Evolutionary conservation across 345 rosid species (phyloP), one percentile per base, ranked within the genome.

Genomic region (Bruguiera parviflora): DNA sequence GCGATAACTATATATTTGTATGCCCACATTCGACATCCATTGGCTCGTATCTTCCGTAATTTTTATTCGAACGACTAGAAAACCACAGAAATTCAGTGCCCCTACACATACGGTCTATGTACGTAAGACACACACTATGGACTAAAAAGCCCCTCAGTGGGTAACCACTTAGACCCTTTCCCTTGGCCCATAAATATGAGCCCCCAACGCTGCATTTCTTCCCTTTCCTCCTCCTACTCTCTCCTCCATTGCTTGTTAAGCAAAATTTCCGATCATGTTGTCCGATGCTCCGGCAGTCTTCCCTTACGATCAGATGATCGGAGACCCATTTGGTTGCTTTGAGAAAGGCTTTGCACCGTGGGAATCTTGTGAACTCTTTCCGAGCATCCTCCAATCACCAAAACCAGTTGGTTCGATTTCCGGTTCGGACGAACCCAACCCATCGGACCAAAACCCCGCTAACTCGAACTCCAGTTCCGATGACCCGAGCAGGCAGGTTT

Each of bases 151-250:
- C 80, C 87, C 5, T 6, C 22, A 0, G 25, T 81, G 70, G 81
- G 70, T 10, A 10, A 79, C 85, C 75, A 74, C 39, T 2, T n/a
- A 0, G 0, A 0, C 18, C 58, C 29, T 21, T 1, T 24, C n/a
- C 19, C 1, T 55, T 78, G 58, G 81, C 5, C 86, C 70, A 71
- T 92, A 92, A 90, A 90, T 92, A 89, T 57, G 58, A 66, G 53
- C 20, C 88, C 73, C 88, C 84, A 46, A 78, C 71, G 66, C 83
- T 77, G 84, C 96, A 76, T 65, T 84, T 89, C 89, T 87, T 89
- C 96, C 96, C 96, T 92, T 89, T 90, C 82, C 83, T 75, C 89
- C 89, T 79, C 88, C 84, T 75, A 65, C 83, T 74, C 78, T 74
- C 78, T 52, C 70, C 78, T 77, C 74, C 71, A 58, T 80, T 79